A percentile compares a stretch with the other conserved stretches of the same genome.
These are phyloP conservation scores for Phytophthora lateralis DNA, from an alignment of 352 stramenopile species.

Conservation along the genomic window DNA sequence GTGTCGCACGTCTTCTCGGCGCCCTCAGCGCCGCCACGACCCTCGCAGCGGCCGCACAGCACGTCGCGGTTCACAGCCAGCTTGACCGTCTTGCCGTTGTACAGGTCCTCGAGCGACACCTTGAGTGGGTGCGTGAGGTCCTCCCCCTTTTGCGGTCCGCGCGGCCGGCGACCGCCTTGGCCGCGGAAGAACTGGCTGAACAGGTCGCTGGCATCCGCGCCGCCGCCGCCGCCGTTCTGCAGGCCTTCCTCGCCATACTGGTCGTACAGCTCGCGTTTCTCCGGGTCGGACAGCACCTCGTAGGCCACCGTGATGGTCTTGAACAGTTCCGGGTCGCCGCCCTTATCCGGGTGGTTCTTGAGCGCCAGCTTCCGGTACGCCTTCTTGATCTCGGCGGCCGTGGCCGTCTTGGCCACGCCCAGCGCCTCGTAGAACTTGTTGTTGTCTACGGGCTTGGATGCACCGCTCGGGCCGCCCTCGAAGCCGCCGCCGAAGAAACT, in stretches of 20 bases:
- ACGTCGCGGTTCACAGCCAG: constrained; percentile 97
- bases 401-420: constrained; percentile 85
- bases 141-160: constrained; percentile 95
- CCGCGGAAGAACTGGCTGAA: constrained; percentile 98
- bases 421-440: constrained; percentile 90
- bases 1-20: constrained; percentile 92
- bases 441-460: constrained; percentile 82
- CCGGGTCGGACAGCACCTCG: constrained; percentile 96
- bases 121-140: constrained; percentile 95
- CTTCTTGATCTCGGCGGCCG: constrained; percentile 89
- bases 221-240: constrained; percentile 83
- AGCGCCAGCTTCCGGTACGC: constrained; percentile 90
- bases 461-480: constrained; percentile 47
- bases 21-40: constrained; percentile 92
- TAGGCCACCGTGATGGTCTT: constrained; percentile 96
- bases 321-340: constrained; percentile 96
- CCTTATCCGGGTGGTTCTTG: constrained; percentile 98
- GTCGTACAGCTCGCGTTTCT: constrained; percentile 91
- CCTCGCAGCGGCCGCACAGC: constrained; percentile 87
- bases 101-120: constrained; percentile 98
- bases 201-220: constrained; percentile 86
- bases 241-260: constrained; percentile 99
- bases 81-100: constrained; percentile 99
- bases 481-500: constrained; percentile 87
- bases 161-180: constrained; percentile 55